Evolutionary conservation across 2,329 filamentous ascomycete genomes (phyloP).

Genomic region (Cladosporium sp.): DNA sequence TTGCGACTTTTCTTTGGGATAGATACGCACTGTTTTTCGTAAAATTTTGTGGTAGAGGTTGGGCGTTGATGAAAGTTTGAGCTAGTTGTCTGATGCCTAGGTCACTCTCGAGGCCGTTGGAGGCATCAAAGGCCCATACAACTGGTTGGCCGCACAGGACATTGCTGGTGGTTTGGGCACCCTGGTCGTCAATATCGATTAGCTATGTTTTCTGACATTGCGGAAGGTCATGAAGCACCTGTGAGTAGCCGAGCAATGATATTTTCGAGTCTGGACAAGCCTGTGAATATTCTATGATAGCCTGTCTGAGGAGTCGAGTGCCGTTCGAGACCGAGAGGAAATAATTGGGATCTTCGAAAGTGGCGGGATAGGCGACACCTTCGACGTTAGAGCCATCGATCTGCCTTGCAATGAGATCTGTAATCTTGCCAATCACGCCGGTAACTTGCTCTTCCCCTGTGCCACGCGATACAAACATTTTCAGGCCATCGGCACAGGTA

Average conservation of each 20-base stretch:
- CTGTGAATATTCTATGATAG: neutral
- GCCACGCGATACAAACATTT: conserved; percentile 6
- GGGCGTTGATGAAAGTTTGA: neutral
- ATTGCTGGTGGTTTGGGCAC: conserved; percentile 6
- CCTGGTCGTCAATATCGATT: neutral
- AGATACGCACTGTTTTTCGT: conserved; percentile 8
- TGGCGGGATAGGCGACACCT: neutral
- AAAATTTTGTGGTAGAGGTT: conserved; percentile 2
- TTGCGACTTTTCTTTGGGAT: too few relatives aligned
- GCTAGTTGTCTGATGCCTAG: conserved; percentile 1
- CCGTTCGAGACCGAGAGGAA: conserved; percentile 5
- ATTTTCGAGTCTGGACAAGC: conserved; percentile 9
- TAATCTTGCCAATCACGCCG: neutral
- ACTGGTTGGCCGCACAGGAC: conserved; percentile 3
- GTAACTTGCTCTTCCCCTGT: neutral
- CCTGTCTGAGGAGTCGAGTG: conserved; percentile 6
- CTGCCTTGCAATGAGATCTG: conserved; percentile 1
- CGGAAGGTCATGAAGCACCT: neutral
- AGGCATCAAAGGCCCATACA: conserved; percentile 2
- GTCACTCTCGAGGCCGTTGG: conserved; percentile 1
- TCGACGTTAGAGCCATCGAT: conserved; percentile 5
- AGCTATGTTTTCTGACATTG: neutral
- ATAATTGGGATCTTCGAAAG: neutral
- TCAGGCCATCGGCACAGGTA: neutral
- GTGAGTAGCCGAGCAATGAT: conserved; percentile 8